Base-by-base conservation (phyloP, 352 stramenopile genomes). In the Aphanomyces astaci region DNA sequence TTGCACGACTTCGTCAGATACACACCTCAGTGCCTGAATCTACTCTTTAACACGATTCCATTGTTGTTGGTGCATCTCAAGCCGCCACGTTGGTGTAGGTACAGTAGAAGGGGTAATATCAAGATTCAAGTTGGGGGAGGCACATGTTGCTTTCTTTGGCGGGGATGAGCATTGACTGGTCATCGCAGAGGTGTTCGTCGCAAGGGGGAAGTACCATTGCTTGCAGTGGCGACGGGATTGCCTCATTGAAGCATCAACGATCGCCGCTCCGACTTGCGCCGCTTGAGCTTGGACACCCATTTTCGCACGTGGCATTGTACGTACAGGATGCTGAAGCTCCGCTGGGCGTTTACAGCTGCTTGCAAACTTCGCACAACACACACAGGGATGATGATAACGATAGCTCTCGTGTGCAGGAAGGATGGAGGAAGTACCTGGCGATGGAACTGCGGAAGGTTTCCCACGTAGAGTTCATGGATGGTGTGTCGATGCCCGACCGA, bases 231-330 rank as follows among this genome's bases (percentile, higher is more conserved):
- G 36, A 7, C 36, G 36, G 7, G 7, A 43, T 43, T 7, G 36
- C 36, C 7, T 43, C 24, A 4, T 25, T 53, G 45, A 7, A 7
- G 13, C 51, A 10, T 59, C 13, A 28, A 59, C 30, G 22, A 33
- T 15, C n/a, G 11, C 30, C 30, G 51, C 2, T 32, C 25, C 4
- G n/a, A 22, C 31, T 59, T n/a, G 2, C 49, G 62, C 30, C 15
- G 36, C 27, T 68, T 56, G 24, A 68, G 46, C 36, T 60, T 57
- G 25, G 31, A 43, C 17, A 68, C 46, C 62, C 62, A 68, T 28
- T 68, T 68, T 19, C 62, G 62, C 5, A 68, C 43, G 51, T 68
- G 62, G 51, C 62, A 68, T 28, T 68, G 62, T 19, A 68, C 62
- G 48, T 68, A 68, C 11, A 68, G 10, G 31, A 52, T 68, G 33